Evolutionary conservation across 129 eudicot species (phyloP).

Genomic region (Cynara cardunculus): DNA sequence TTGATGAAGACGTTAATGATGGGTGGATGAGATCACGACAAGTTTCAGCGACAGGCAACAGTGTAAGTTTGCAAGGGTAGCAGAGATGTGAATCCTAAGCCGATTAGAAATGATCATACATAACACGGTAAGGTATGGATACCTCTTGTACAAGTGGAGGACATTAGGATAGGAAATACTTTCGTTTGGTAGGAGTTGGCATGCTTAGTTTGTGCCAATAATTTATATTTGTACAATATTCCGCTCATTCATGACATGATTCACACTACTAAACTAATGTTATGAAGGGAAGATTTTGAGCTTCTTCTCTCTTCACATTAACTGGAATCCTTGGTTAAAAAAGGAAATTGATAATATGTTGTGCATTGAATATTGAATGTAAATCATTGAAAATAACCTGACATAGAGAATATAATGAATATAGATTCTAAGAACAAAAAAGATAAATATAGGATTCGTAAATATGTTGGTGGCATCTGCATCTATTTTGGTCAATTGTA

Average conservation of each 20-base stretch:
- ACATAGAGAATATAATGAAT: background rate
- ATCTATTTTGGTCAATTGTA: background rate
- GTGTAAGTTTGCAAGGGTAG: too few species aligned
- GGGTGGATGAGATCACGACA: background rate
- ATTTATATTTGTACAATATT: too few species aligned
- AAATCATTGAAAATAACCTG: background rate
- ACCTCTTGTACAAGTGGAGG: too few species aligned
- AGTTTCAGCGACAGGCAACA: background rate
- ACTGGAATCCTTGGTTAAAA: background rate
- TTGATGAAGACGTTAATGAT: background rate
- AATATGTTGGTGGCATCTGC: background rate
- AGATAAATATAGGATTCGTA: background rate
- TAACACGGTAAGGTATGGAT: too few species aligned
- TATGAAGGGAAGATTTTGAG: background rate
- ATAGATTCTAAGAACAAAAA: background rate
- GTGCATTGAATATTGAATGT: background rate
- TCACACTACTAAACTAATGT: too few species aligned
- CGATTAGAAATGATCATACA: too few species aligned
- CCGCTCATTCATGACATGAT: too few species aligned
- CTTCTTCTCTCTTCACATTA: background rate
- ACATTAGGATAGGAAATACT: too few species aligned
- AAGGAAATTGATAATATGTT: background rate
- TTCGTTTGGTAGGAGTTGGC: too few species aligned
- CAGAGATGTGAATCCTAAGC: too few species aligned
- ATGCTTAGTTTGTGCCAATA: too few species aligned